phyloP scores from a whole-genome alignment of 2,329 filamentous ascomycete genomes.

The Blastomyces parvus region DNA sequence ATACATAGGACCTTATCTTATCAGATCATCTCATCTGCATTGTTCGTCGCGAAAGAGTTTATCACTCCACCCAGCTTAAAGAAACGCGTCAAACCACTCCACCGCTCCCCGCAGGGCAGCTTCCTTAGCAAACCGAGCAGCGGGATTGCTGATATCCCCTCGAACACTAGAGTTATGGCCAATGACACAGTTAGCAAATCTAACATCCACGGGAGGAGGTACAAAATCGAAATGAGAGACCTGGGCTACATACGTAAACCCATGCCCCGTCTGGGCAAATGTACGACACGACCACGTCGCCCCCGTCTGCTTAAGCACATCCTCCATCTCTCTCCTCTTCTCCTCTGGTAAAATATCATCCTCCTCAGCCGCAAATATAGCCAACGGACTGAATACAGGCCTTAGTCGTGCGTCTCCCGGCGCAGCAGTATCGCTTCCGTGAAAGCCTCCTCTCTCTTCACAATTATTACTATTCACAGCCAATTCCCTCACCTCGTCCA shows the following conservation, averaged over 20 bases:
- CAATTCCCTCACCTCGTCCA: too few relatives aligned
- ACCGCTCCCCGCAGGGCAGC: neutral
- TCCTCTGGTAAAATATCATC: neutral
- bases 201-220: neutral
- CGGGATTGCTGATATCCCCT: too few relatives aligned
- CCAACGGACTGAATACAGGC: neutral
- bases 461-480: too few relatives aligned
- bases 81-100: neutral
- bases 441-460: neutral
- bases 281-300: neutral
- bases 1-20: neutral
- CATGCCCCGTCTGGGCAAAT: neutral
- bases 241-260: neutral
- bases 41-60: neutral
- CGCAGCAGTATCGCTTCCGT: neutral
- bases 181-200: neutral
- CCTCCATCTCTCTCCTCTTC: neutral
- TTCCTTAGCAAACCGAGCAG: too few relatives aligned
- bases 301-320: neutral
- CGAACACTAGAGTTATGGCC: too few relatives aligned
- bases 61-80: neutral
- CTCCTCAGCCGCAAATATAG: neutral
- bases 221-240: neutral
- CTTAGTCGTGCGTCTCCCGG: neutral
- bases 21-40: neutral